Percentiles rank a stretch among this genome's conserved stretches.
These are phyloP conservation scores for Cyclotella baltica DNA, from an alignment of 108 stramenopile species.

Conservation along the genomic window DNA sequence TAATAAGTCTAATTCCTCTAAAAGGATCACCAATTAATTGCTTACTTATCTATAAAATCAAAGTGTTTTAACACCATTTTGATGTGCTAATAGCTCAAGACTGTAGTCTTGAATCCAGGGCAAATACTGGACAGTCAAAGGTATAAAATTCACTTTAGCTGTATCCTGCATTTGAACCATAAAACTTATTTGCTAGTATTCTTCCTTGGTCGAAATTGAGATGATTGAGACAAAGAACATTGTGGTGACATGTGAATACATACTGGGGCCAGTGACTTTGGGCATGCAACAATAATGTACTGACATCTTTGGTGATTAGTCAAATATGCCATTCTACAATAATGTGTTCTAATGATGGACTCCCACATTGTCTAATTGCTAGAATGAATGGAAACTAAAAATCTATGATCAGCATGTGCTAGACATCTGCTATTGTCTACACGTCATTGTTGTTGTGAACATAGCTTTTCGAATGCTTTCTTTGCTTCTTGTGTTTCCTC, in stretches of 20 bases:
- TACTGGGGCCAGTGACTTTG: constrained; percentile 50
- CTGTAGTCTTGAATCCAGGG: constrained; percentile 25
- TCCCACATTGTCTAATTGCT: constrained; percentile 50
- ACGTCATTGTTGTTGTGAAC: constrained; percentile 38
- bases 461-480: constrained; percentile 22
- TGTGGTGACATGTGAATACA: constrained; percentile 39
- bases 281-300: constrained; percentile 61
- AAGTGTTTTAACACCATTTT: no score
- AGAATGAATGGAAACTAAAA: constrained; percentile 17
- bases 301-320: constrained; percentile 46
- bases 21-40: no score
- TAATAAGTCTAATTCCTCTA: no score
- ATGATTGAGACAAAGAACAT: constrained; percentile 56
- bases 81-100: constrained; percentile 12
- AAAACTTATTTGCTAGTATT: background rate
- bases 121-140: constrained; percentile 17
- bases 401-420: constrained; percentile 41
- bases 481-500: no score
- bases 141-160: constrained; percentile 3
- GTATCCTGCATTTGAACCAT: background rate
- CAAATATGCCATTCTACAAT: constrained; percentile 54
- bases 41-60: no score
- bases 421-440: constrained; percentile 73
- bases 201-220: background rate
- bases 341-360: constrained; percentile 65